Base-by-base conservation (phyloP, 495 filamentous ascomycete genomes). In the Endocarpon pusillum region DNA sequence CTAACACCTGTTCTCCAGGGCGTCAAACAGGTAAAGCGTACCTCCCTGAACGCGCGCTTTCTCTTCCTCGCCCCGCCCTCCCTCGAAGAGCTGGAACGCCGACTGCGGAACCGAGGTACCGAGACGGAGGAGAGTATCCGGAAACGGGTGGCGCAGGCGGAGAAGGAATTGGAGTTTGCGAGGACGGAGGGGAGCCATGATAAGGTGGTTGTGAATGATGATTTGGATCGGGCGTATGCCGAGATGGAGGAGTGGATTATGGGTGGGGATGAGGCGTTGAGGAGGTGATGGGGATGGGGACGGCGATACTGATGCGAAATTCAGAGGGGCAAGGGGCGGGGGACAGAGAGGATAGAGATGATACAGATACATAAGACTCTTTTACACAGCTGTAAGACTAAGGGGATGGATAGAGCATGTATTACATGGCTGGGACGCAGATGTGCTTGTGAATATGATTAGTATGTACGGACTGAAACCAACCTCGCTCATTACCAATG, bases 21-120 rank as follows among this genome's bases (percentile, higher is more conserved):
- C 19, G 86, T 94, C 30, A 94, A 94, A 58, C 89, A 94, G 60
- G 81, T 97, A 38, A 81, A 81, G 49, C 67, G 67, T 10, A 73
- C 76, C 32, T 61, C 71, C 49, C 65, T 91, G 44, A 62, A 73
- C 38, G 80, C 87, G 9, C 74, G 85, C 20, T 93, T 80, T 51
- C 51, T 93, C 35, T 94, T 94, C 52, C 63, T 94, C 37, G 68
- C 77, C 21, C 87, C 89, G 2, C 87, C 80, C 1, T 75, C 67
- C 15, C 49, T 85, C 41, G 73, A 78, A 40, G 68, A 66, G 19
- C 67, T 94, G 28, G 84, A 92, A 54, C 46, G 57, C 44, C 68
- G 89, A 12, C 61, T 94, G 28, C 67, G 85, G 21, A 77, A 75
- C n/a, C 66, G 89, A 26, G 80, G 71, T 0, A 93, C 86, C 4